Evolutionary conservation across 2,329 filamentous ascomycete genomes (phyloP).

Genomic region (Neopestalotiopsis clavispora): DNA sequence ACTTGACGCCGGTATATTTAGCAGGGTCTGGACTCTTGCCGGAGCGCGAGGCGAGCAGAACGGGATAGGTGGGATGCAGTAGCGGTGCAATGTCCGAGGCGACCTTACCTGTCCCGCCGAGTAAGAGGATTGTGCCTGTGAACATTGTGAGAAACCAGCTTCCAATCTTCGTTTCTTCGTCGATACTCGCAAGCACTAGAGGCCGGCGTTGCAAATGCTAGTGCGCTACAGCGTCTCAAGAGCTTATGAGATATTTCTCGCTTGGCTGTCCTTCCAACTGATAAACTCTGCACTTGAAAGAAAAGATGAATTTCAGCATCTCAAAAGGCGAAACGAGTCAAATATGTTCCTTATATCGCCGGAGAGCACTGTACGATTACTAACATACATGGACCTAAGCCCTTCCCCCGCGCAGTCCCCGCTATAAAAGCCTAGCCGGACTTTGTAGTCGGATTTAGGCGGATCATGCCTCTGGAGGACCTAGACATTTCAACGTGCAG

Average conservation of each 20-base stretch:
- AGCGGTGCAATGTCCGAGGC: conserved; percentile 43
- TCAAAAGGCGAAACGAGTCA: not conserved
- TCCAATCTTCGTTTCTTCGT: not conserved
- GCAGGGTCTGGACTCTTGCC: conserved; percentile 23
- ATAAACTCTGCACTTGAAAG: not conserved
- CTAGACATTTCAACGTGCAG: no score
- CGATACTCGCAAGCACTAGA: not conserved
- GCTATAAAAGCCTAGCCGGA: not conserved
- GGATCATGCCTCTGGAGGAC: not conserved
- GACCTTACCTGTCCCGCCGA: conserved; percentile 51
- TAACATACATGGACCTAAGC: not conserved
- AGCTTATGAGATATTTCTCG: not conserved
- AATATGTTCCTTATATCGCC: not conserved
- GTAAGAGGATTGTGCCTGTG: conserved; percentile 39
- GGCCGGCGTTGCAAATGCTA: not conserved
- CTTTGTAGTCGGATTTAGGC: conserved; percentile 1
- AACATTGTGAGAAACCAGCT: not conserved
- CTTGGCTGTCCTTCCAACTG: not conserved
- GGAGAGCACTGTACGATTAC: not conserved
- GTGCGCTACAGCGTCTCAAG: not conserved
- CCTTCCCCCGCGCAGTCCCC: not conserved
- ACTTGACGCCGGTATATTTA: conserved; percentile 35
- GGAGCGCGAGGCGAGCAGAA: conserved; percentile 45
- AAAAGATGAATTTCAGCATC: not conserved
- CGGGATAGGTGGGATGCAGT: conserved; percentile 35